Evolutionary conservation across 2,329 filamentous ascomycete genomes (phyloP).

Genomic region (Clonostachys byssicola): DNA sequence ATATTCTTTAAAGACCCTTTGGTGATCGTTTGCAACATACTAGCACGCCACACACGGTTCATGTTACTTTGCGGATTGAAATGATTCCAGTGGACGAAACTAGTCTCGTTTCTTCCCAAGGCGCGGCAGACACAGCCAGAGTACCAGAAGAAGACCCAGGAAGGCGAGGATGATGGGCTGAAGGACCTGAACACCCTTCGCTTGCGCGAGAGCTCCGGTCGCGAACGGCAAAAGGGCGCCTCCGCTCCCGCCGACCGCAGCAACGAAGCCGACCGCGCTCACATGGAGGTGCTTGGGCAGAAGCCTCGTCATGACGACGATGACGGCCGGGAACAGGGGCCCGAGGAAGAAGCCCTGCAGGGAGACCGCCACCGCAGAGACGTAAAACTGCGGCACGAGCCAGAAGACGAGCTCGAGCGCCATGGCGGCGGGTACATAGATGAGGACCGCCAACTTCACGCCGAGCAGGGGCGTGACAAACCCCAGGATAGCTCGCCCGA

Average conservation of each 20-base stretch:
- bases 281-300: neutral
- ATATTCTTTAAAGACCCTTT: too few relatives aligned
- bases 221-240: neutral
- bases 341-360: neutral
- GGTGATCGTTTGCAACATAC: too few relatives aligned
- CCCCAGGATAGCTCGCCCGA: neutral
- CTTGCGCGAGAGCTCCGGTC: slow-evolving; percentile 12
- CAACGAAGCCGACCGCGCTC: neutral
- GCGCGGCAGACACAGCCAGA: slow-evolving; percentile 35
- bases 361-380: neutral
- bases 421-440: neutral
- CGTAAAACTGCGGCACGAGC: neutral
- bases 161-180: slow-evolving; percentile 47
- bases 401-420: neutral
- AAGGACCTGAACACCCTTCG: slow-evolving; percentile 43
- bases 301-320: neutral
- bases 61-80: too few relatives aligned
- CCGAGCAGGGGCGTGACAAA: neutral
- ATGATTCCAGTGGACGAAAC: neutral
- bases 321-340: neutral
- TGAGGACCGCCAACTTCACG: neutral
- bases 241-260: neutral
- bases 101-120: slow-evolving; percentile 27
- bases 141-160: slow-evolving; percentile 28
- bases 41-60: too few relatives aligned